Conservation (phyloP, 352 stramenopile species). For the Plasmopara muralis region DNA sequence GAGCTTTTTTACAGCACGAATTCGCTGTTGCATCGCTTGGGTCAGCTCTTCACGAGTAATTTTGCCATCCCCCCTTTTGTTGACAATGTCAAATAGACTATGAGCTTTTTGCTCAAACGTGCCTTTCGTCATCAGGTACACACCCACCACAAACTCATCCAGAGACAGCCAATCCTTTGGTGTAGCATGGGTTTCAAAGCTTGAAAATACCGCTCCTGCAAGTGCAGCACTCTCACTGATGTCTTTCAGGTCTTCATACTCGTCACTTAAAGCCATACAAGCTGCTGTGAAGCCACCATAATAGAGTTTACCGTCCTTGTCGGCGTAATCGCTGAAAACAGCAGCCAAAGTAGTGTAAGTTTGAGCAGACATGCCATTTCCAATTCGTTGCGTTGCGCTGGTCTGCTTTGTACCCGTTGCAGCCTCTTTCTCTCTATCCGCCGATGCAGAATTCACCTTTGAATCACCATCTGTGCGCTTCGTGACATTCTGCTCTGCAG, state of each 20-base stretch:
- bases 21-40: slow-evolving; percentile 55
- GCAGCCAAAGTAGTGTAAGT: slow-evolving; percentile 44
- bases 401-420: slow-evolving; percentile 12
- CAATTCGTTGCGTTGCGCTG: slow-evolving; percentile 27
- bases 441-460: not conserved
- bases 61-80: slow-evolving; percentile 54
- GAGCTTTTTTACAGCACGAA: slow-evolving; percentile 64
- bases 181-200: slow-evolving; percentile 46
- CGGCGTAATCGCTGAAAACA: slow-evolving; percentile 47
- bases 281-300: slow-evolving; percentile 58
- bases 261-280: slow-evolving; percentile 45
- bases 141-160: slow-evolving; percentile 74
- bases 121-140: slow-evolving; percentile 78
- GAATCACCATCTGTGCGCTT: not conserved
- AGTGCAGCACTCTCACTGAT: slow-evolving; percentile 58
- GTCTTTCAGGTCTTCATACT: slow-evolving; percentile 57
- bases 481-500: slow-evolving; percentile 4
- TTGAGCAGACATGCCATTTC: slow-evolving; percentile 44
- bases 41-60: slow-evolving; percentile 76
- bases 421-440: slow-evolving; percentile 5
- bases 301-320: slow-evolving; percentile 47
- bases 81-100: slow-evolving; percentile 69
- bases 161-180: slow-evolving; percentile 66
- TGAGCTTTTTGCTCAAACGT: slow-evolving; percentile 75
- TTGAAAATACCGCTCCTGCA: slow-evolving; percentile 67